Percentiles rank a stretch among this genome's conserved stretches.
phyloP scores from a whole-genome alignment of 305 asterid genomes.

The Solanum hybrid region DNA sequence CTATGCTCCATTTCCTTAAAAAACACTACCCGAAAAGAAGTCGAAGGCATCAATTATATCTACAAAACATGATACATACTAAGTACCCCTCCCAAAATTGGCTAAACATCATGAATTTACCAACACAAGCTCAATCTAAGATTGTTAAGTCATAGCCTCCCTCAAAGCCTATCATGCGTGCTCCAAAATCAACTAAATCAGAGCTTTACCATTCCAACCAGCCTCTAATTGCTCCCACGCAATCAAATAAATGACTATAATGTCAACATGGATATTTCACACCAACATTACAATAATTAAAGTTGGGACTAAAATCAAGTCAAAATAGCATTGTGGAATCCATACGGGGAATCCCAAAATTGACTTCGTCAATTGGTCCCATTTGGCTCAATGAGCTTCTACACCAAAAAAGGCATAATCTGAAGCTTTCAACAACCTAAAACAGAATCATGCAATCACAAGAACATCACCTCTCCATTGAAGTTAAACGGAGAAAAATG shows the following conservation, averaged over 20 bases:
- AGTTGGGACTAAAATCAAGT: not conserved
- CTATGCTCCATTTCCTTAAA: not conserved
- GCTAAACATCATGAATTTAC: not conserved
- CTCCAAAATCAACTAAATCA: not conserved
- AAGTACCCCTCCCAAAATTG: not conserved
- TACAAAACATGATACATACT: no score
- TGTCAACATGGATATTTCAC: not conserved
- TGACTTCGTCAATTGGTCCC: not conserved
- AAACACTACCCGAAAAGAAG: not conserved
- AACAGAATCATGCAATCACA: no score
- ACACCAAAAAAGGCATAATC: not conserved
- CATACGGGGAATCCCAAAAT: not conserved
- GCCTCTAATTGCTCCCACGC: not conserved
- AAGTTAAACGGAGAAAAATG: no score
- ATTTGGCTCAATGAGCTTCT: not conserved
- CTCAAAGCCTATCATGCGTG: not conserved
- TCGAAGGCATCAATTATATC: not conserved
- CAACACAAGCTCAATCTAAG: not conserved
- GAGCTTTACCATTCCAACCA: not conserved
- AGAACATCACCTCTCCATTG: not conserved
- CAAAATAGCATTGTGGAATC: not conserved
- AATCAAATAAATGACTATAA: not conserved
- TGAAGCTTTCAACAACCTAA: not conserved
- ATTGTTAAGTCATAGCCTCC: not conserved
- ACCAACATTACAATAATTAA: no score